Percentiles rank a stretch among this genome's conserved stretches.
Conservation (phyloP, 2,329 filamentous ascomycete species). For the Graphium sp. region DNA sequence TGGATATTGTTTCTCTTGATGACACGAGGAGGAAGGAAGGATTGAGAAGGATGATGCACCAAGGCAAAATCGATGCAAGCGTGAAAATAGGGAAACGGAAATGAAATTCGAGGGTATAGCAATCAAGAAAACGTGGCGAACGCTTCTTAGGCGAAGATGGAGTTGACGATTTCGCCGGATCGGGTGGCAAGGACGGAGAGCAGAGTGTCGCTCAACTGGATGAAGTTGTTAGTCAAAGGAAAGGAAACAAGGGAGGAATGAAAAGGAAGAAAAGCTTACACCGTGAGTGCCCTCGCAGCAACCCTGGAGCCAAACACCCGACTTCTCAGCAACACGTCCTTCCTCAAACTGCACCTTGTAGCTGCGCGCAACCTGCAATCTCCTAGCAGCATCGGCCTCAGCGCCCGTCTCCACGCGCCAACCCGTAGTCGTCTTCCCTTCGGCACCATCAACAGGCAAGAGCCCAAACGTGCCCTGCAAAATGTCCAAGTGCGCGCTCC, state of each 20-base stretch:
- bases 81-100: too few relatives aligned
- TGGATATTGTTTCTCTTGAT: too few relatives aligned
- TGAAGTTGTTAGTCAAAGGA: slow-evolving; percentile 8
- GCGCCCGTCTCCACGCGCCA: slow-evolving; percentile 22
- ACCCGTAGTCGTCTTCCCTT: slow-evolving; percentile 17
- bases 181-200: slow-evolving; percentile 62
- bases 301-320: slow-evolving; percentile 83
- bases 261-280: slow-evolving; percentile 35
- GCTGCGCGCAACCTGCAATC: slow-evolving; percentile 56
- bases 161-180: slow-evolving; percentile 62
- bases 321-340: slow-evolving; percentile 49
- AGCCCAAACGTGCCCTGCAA: slow-evolving; percentile 49
- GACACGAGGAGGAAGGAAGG: too few relatives aligned
- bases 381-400: slow-evolving; percentile 15
- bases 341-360: slow-evolving; percentile 61
- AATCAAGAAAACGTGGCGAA: too few relatives aligned
- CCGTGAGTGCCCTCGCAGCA: slow-evolving; percentile 89
- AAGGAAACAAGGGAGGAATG: slow-evolving; percentile 2
- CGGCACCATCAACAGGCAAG: slow-evolving; percentile 28
- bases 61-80: too few relatives aligned
- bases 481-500: slow-evolving; percentile 64
- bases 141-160: slow-evolving; percentile 40
- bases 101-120: too few relatives aligned
- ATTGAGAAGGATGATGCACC: too few relatives aligned
- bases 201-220: slow-evolving; percentile 61